A percentile compares a stretch with the other conserved stretches of the same genome.
phyloP scores from a whole-genome alignment of 345 rosid species.

The Mercurialis annua region DNA sequence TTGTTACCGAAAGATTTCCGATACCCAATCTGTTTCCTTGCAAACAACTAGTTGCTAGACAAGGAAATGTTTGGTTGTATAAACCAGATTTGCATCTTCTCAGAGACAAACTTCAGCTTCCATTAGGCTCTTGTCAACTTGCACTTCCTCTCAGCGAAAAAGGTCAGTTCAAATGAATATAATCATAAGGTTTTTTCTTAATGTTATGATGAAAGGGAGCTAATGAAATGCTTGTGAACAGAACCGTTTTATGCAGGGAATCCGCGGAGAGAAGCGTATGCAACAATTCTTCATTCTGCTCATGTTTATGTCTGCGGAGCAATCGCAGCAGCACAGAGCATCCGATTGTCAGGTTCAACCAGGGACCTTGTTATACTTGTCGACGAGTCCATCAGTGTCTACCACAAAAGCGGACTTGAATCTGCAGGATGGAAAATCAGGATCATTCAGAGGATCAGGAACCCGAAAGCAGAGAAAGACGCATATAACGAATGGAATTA shows the following conservation, averaged over 20 bases:
- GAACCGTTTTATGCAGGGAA: constrained; percentile 54
- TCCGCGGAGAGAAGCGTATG: constrained; percentile 58
- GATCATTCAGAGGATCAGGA: constrained; percentile 72
- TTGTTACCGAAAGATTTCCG: constrained; percentile 24
- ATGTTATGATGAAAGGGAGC: not conserved
- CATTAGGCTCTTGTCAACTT: constrained; percentile 33
- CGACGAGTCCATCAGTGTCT: constrained; percentile 62
- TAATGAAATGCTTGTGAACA: constrained; percentile 24
- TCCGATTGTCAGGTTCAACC: constrained; percentile 81
- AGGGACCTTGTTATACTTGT: constrained; percentile 85
- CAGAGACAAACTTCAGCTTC: constrained; percentile 28
- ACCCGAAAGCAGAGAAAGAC: constrained; percentile 69
- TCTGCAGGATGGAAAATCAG: constrained; percentile 89
- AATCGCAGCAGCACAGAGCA: constrained; percentile 82
- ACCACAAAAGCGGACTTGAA: constrained; percentile 67
- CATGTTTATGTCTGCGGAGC: constrained; percentile 86
- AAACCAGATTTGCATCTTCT: constrained; percentile 25
- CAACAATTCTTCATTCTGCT: constrained; percentile 88
- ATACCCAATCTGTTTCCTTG: constrained; percentile 30
- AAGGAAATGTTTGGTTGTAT: constrained; percentile 31
- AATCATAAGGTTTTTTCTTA: not conserved
- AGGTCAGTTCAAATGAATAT: constrained; percentile 16
- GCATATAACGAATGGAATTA: constrained; percentile 94
- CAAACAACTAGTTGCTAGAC: constrained; percentile 24
- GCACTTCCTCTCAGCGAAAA: constrained; percentile 27